Evolutionary conservation across 169 alveolate genomes (phyloP), one percentile per base, ranked within the genome.

Genomic region (Eimeria zaria): DNA sequence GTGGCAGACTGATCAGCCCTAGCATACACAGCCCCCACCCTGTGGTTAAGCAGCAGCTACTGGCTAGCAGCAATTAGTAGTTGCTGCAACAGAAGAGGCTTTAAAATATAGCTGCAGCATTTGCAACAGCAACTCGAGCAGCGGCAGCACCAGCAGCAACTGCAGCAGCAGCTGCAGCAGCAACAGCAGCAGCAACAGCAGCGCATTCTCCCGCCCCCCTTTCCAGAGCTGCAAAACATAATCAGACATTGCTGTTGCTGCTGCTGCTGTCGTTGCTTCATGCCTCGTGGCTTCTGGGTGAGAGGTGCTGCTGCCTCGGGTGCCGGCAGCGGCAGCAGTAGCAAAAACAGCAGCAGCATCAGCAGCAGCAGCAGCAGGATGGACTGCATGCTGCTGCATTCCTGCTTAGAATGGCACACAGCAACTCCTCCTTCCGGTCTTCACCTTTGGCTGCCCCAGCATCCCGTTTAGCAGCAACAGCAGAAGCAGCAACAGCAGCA

Each of bases 131-230:
- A 18, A 67, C 39, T n/a, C 2, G 18, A 22, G 85, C 48, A 74
- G 85, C 85, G 39, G 60, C 85, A 74, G 55, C 55, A 39, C 7
- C 55, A 39, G 55, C 30, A 36, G 58, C 58, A 74, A 7, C 55
- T 11, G 48, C 85, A 74, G 60, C 58, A 74, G 58, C 85, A 74
- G 60, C 85, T 11, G 85, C 60, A 74, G 85, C 85, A 74, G 58
- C 55, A 74, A 36, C 85, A 74, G 85, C 60, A 74, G 85, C 85
- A 74, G 51, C 83, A 73, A 51, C 7, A 51, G 60, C 20, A 51
- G 60, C n/a, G n/a, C 58, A 51, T 5, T 12, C 58, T 51, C 58
- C 58, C 58, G 12, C 58, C 58, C 12, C 58, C 58, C 58, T 5
- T 12, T 51, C 18, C n/a, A 58, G 69, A 6, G n/a, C 69, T 16